These are phyloP conservation scores for Fusarium equiseti DNA, from an alignment of 2,329 filamentous ascomycete genomes.

Conservation along the genomic window DNA sequence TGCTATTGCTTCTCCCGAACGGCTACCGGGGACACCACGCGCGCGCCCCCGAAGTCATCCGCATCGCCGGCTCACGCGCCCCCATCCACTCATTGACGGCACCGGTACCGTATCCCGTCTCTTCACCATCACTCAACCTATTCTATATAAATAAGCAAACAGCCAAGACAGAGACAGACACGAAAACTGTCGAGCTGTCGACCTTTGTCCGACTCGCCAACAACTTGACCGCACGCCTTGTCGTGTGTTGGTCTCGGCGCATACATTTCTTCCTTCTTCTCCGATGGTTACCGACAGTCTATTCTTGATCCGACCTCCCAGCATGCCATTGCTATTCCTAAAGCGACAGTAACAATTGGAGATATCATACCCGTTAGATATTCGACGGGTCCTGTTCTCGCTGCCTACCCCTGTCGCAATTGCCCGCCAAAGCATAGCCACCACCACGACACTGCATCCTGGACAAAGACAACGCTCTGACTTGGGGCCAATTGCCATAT, in stretches of 20 bases:
- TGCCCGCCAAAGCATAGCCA: constrained; percentile 37
- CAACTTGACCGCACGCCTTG: constrained; percentile 28
- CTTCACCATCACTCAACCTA: background rate
- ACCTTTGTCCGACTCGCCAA: constrained; percentile 23
- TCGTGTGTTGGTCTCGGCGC: constrained; percentile 42
- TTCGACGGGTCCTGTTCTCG: background rate
- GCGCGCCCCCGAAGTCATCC: constrained; percentile 50
- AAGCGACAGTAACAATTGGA: constrained; percentile 28
- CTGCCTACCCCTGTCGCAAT: constrained; percentile 20
- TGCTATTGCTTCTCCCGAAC: constrained; percentile 29
- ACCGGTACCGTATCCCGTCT: constrained; percentile 26
- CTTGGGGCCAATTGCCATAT: constrained; percentile 44
- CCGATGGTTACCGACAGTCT: constrained; percentile 46
- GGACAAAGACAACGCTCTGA: constrained; percentile 32
- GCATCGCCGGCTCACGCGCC: constrained; percentile 49
- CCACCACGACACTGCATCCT: constrained; percentile 28
- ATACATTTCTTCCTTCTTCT: constrained; percentile 35
- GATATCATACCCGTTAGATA: constrained; percentile 22
- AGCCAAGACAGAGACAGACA: background rate
- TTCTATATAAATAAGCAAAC: background rate
- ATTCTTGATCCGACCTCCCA: constrained; percentile 33
- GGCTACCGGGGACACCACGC: constrained; percentile 42
- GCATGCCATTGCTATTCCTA: constrained; percentile 38
- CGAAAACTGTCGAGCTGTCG: constrained; percentile 24
- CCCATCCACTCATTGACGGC: constrained; percentile 39